phyloP scores from a whole-genome alignment of 192 early-diverging fungal genomes.

The Lobosporangium transversale region DNA sequence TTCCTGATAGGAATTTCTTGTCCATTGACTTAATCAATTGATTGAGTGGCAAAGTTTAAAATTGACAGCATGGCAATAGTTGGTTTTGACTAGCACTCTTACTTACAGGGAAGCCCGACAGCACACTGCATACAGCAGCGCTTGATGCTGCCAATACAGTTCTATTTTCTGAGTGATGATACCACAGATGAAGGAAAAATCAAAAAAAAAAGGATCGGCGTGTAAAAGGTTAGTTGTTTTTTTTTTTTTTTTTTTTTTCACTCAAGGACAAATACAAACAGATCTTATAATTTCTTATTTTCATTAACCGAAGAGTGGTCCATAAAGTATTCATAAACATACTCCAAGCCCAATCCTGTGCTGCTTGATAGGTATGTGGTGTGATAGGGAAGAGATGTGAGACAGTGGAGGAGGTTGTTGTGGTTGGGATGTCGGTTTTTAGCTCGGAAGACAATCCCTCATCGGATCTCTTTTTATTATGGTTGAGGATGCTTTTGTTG shows the following conservation, averaged over 20 bases:
- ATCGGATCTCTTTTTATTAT: slow-evolving; percentile 6
- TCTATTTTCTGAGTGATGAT: slow-evolving; percentile 63
- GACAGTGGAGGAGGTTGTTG: slow-evolving; percentile 20
- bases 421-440: too few species aligned
- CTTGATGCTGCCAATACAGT: slow-evolving; percentile 76
- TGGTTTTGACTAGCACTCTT: too few species aligned
- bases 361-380: slow-evolving; percentile 20
- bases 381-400: slow-evolving; percentile 46
- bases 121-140: slow-evolving; percentile 73
- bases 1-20: too few species aligned
- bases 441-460: too few species aligned
- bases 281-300: slow-evolving; percentile 2
- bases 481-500: not conserved
- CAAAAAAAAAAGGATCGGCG: not conserved
- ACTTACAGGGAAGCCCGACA: slow-evolving; percentile 75
- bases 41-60: too few species aligned
- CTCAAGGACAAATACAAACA: not conserved
- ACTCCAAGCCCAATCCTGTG: slow-evolving; percentile 52
- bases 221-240: too few species aligned
- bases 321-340: too few species aligned
- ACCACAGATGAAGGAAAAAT: too few species aligned
- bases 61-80: too few species aligned
- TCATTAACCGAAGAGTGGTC: too few species aligned
- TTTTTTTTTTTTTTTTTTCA: too few species aligned
- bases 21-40: too few species aligned